Conservation (phyloP, 768 basidiomycete genomes). For the Mycena polygramma region DNA sequence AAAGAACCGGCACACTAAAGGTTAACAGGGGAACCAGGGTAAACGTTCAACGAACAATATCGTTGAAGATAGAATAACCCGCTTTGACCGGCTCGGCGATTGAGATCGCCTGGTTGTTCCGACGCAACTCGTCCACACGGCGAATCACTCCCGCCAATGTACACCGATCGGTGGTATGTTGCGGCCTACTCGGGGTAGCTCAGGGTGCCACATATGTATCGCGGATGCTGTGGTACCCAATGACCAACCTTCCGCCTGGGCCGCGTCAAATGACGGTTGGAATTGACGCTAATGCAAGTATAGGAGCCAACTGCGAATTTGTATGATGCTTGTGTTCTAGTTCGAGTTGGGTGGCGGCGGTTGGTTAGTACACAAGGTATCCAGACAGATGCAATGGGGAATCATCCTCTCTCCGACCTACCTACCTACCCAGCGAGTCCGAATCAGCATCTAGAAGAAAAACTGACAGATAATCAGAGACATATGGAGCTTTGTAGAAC, state of each 20-base stretch:
- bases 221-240: background rate
- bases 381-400: too few relatives aligned
- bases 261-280: background rate
- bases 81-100: slow-evolving; percentile 7
- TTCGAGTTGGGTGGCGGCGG: background rate
- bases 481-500: too few relatives aligned
- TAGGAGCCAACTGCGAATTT: background rate
- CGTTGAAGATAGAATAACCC: background rate
- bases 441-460: background rate
- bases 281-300: background rate
- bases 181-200: too few relatives aligned
- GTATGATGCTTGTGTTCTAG: background rate
- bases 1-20: background rate
- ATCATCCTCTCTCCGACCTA: background rate
- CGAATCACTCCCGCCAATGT: background rate
- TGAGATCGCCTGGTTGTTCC: background rate
- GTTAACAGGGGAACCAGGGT: background rate
- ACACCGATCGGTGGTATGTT: too few relatives aligned
- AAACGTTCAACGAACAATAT: background rate
- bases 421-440: too few relatives aligned
- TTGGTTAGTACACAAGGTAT: background rate
- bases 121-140: background rate
- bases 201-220: background rate
- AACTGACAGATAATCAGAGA: too few relatives aligned
- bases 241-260: background rate